Conservation (phyloP, 2,329 filamentous ascomycete species). For the Diplodia scrobiculata region DNA sequence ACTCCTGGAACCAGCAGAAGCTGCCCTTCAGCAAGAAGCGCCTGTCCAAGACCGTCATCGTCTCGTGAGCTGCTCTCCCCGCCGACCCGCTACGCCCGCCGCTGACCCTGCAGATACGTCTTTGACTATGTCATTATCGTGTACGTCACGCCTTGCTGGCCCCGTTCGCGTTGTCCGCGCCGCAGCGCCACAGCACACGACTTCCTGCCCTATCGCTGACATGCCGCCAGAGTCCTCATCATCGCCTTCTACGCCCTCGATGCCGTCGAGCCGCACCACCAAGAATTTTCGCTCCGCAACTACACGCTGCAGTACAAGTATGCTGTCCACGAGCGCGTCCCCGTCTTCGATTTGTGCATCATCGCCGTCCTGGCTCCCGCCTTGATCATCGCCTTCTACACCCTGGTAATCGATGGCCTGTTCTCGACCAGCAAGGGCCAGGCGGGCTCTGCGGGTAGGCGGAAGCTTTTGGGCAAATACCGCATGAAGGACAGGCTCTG, state of each 20-base stretch:
- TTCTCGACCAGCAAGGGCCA: constrained; percentile 55
- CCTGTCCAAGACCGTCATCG: constrained; percentile 53
- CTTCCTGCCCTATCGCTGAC: constrained; percentile 40
- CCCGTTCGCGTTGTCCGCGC: neutral
- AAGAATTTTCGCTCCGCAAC: constrained; percentile 60
- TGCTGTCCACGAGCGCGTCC: constrained; percentile 58
- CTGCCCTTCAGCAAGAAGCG: constrained; percentile 58
- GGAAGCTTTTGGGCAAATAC: constrained; percentile 50
- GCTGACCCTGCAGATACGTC: constrained; percentile 53
- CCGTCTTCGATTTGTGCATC: constrained; percentile 53
- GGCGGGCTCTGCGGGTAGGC: constrained; percentile 35
- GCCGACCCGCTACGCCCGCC: neutral
- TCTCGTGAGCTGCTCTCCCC: constrained; percentile 50
- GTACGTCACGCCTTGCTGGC: constrained; percentile 44
- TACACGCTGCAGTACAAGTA: constrained; percentile 62
- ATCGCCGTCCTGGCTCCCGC: constrained; percentile 56
- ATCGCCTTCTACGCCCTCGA: constrained; percentile 57
- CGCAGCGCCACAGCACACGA: constrained; percentile 37
- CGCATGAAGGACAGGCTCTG: constrained; percentile 60
- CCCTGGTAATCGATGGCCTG: constrained; percentile 60
- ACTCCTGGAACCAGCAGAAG: constrained; percentile 41
- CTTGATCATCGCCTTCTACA: constrained; percentile 58
- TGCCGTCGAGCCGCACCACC: constrained; percentile 58
- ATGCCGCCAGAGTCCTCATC: constrained; percentile 51
- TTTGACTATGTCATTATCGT: constrained; percentile 62